phyloP scores from a whole-genome alignment of 1,284 basidiomycete species.

The Farysia itapuensis region DNA sequence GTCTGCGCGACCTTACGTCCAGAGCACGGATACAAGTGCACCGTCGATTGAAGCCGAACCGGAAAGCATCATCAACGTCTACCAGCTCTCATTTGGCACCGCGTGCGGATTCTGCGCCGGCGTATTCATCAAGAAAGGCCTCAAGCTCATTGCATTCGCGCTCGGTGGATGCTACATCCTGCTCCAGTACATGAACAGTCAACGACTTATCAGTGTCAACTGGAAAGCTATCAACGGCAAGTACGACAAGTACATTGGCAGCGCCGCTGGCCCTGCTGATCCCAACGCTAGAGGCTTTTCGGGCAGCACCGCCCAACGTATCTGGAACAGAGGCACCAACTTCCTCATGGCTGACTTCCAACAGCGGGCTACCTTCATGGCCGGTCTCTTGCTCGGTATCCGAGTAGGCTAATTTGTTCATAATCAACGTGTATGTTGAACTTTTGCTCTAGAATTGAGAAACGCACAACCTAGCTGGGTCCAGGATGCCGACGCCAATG shows the following conservation, averaged over 20 bases:
- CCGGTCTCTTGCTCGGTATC: slow-evolving; percentile 63
- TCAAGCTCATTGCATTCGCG: slow-evolving; percentile 77
- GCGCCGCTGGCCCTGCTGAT: slow-evolving; percentile 65
- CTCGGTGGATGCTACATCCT: slow-evolving; percentile 66
- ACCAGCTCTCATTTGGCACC: slow-evolving; percentile 84
- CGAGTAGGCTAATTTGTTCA: slow-evolving; percentile 64
- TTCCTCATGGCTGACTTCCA: slow-evolving; percentile 94
- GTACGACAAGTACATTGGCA: slow-evolving; percentile 76
- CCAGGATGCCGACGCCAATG: too few species aligned
- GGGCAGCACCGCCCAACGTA: slow-evolving; percentile 62
- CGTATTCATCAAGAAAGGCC: slow-evolving; percentile 90
- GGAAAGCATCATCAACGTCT: slow-evolving; percentile 72
- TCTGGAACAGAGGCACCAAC: slow-evolving; percentile 75
- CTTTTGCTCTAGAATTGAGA: too few species aligned
- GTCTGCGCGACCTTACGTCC: neutral
- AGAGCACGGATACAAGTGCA: neutral
- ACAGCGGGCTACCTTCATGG: slow-evolving; percentile 65
- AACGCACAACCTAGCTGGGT: too few species aligned
- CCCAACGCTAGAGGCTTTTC: slow-evolving; percentile 61
- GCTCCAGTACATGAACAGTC: slow-evolving; percentile 54
- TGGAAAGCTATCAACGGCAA: slow-evolving; percentile 68
- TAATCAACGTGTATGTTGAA: too few species aligned
- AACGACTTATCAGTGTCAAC: slow-evolving; percentile 71
- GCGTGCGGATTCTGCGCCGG: slow-evolving; percentile 81
- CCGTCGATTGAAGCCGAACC: slow-evolving; percentile 60